Evolutionary conservation across 495 filamentous ascomycete species (phyloP), one percentile per base, ranked within the genome.

Genomic region (Hyaloscypha bicolor): DNA sequence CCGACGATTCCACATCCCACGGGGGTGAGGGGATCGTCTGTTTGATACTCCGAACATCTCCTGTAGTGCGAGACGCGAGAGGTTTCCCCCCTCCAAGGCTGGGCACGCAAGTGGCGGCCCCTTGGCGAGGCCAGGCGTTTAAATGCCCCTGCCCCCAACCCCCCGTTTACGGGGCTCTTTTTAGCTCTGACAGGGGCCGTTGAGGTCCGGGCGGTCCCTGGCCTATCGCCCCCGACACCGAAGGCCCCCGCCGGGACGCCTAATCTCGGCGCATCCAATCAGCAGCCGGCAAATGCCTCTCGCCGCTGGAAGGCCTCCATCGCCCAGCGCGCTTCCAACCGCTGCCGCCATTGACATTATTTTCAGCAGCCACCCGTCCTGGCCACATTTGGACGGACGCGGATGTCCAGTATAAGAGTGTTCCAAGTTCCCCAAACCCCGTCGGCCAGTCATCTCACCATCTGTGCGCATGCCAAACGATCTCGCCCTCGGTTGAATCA

Each of bases 401-500:
- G 0, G 42, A 16, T 14, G 42, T 48, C 9, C n/a, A 16, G 9
- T 65, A 65, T 65, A 65, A 65, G 55, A 65, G 53, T 55, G 14
- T 32, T 51, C 55, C 25, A 12, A 48, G 42, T 53, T 25, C 62
- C 62, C 52, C 42, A 52, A 32, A 19, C 56, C 63, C 55, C 16
- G 42, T 35, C 52, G 59, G 42, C 33, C 55, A 51, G 31, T 30
- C 32, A 32, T 65, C 22, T 35, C 21, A 67, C 60, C 65, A 62
- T 61, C 65, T 42, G 56, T 55, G 42, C 65, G 39, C 64, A 35
- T 64, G 6, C 31, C 30, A 31, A 45, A 11, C 39, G 9, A 12
- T 51, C 9, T 35, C 30, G 11, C 35, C 25, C 48, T 35, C n/a
- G 22, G 30, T 31, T 39, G 16, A 21, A 42, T 57, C 62, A 64